Conservation (phyloP, 495 filamentous ascomycete species). For the Neurospora sp. region DNA sequence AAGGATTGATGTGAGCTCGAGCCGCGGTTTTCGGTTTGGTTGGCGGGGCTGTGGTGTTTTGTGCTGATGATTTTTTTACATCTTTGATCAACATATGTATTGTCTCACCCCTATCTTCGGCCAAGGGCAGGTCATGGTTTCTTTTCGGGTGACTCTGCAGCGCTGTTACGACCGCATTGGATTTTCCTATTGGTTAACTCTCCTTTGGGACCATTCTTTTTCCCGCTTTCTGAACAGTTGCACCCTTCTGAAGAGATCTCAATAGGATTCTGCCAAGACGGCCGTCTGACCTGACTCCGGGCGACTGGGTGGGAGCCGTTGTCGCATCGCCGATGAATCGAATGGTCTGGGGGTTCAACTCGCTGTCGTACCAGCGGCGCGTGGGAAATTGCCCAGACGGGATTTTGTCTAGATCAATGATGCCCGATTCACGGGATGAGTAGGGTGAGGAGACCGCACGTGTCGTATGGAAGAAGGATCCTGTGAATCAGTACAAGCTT, state of each 20-base stretch:
- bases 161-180: background rate
- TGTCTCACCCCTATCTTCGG: background rate
- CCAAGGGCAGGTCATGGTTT: background rate
- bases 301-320: background rate
- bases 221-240: background rate
- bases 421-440: background rate
- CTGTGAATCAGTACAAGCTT: background rate
- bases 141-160: background rate
- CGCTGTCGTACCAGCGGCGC: background rate
- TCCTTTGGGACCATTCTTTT: background rate
- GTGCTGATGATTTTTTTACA: slow-evolving; percentile 39
- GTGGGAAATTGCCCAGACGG: background rate
- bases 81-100: background rate
- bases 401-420: background rate
- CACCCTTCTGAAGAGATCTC: background rate
- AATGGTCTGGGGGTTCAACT: background rate
- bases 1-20: slow-evolving; percentile 25
- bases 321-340: background rate
- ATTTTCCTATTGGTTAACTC: background rate
- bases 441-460: background rate
- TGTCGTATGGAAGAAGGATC: background rate
- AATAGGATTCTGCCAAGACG: background rate
- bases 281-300: background rate
- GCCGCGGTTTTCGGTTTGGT: slow-evolving; percentile 20
- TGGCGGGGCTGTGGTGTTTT: slow-evolving; percentile 25